Base-by-base conservation (phyloP, 2,329 filamentous ascomycete genomes). In the Aspergillus luchuensis region DNA sequence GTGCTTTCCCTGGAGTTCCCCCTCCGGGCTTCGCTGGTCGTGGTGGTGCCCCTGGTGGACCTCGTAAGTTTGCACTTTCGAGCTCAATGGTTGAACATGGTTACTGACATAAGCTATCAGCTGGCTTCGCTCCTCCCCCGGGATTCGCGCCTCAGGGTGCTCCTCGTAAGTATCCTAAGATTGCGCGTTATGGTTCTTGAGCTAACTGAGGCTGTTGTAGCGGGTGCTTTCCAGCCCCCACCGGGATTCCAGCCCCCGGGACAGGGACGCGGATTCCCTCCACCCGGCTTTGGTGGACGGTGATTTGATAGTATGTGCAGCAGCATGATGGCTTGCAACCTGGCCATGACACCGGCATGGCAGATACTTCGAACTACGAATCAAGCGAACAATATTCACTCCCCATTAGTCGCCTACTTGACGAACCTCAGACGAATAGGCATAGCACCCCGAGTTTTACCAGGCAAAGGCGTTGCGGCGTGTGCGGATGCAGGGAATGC, bases 191-290 rank as follows among this genome's bases (percentile, higher is more conserved):
- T 48, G n/a, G 47, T 45, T 28, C 28, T 60, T 41, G 60, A 64
- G 25, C 78, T 81, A 71, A 83, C 71, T 43, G 48, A 67, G 73
- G 55, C 25, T 75, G n/a, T 76, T 62, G 79, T 80, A 80, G 79
- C 79, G 63, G 77, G 75, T 58, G 76, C 76, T 63, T 82, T 82
- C 67, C 85, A 85, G 62, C 85, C 88, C 53, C 89, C 89, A 43
- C 81, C 85, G 61, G 90, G 91, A 64, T 94, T 94, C 80, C 89
- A 92, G 78, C 88, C 90, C 60, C 87, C 88, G 6, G 79, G 79
- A 8, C 78, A 78, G 66, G 82, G 81, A 56, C 78, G 81, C 66
- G 81, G 81, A 56, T 83, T 78, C 67, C 82, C 82, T 56, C 82
- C 82, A 41, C 80, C 80, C 52, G 81, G 81, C 36, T 82, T 82